Evolutionary conservation across 78 protist species (phyloP).

Genomic region (Bodo saltans): DNA sequence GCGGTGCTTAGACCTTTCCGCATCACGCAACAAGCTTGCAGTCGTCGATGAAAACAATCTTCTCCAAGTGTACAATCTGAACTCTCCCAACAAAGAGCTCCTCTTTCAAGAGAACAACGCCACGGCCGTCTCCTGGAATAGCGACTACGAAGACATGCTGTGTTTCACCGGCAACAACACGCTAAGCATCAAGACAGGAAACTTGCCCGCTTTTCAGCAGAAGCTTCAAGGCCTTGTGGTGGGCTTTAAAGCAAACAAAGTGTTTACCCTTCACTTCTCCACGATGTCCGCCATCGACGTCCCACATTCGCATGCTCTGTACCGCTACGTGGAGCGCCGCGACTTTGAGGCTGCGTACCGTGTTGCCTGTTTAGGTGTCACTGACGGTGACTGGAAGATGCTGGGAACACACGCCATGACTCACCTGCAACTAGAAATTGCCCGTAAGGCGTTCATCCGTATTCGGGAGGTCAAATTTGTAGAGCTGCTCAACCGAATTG

Average conservation of each 20-base stretch:
- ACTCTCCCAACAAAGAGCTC: constrained; percentile 40
- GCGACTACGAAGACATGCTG: constrained; percentile 57
- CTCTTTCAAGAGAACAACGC: constrained; percentile 54
- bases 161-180: constrained; percentile 47
- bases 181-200: constrained; percentile 65
- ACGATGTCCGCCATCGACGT: constrained; percentile 66
- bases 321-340: constrained; percentile 44
- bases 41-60: constrained; percentile 53
- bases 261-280: constrained; percentile 59
- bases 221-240: constrained; percentile 59
- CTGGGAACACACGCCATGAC: constrained; percentile 49
- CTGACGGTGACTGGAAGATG: constrained; percentile 55
- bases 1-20: constrained; percentile 63
- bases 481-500: constrained; percentile 44
- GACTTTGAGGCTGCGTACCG: constrained; percentile 49
- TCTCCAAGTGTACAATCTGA: constrained; percentile 52
- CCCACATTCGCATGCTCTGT: constrained; percentile 57
- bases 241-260: constrained; percentile 54
- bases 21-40: constrained; percentile 46
- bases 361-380: constrained; percentile 69
- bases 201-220: constrained; percentile 60
- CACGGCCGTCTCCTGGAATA: constrained; percentile 59
- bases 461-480: constrained; percentile 43
- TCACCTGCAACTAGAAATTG: constrained; percentile 37
- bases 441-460: constrained; percentile 55